Conservation (phyloP, 768 basidiomycete genomes). For the Tricholoma hemisulphureum region DNA sequence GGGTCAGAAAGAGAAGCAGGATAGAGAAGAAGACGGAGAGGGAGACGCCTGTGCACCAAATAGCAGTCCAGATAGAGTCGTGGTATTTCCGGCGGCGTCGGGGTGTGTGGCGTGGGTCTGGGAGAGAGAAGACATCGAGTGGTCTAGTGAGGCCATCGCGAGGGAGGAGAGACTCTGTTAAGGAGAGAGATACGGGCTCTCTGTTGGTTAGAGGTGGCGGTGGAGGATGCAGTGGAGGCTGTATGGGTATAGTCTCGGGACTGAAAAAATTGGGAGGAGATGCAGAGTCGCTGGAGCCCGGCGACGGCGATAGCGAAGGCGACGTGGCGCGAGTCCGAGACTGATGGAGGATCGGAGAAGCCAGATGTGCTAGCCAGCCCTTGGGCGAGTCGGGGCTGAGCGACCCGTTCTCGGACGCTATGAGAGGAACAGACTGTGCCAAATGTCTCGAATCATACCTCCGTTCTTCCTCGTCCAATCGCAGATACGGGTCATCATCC, state of each 20-base stretch:
- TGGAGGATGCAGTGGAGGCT: slow-evolving; percentile 37
- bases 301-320: slow-evolving; percentile 42
- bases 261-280: slow-evolving; percentile 45
- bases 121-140: slow-evolving; percentile 71
- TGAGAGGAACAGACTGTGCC: slow-evolving; percentile 38
- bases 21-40: slow-evolving; percentile 63
- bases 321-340: slow-evolving; percentile 34
- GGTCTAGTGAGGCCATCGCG: slow-evolving; percentile 65
- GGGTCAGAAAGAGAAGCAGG: slow-evolving; percentile 61
- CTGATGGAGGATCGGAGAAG: slow-evolving; percentile 56
- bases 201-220: slow-evolving; percentile 38
- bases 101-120: slow-evolving; percentile 70
- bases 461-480: slow-evolving; percentile 64
- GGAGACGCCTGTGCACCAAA: slow-evolving; percentile 60
- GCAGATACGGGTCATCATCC: slow-evolving; percentile 76
- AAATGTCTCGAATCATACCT: slow-evolving; percentile 29
- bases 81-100: slow-evolving; percentile 69
- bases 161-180: slow-evolving; percentile 80
- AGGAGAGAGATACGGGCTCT: slow-evolving; percentile 54
- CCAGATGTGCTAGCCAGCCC: slow-evolving; percentile 75
- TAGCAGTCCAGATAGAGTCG: slow-evolving; percentile 67
- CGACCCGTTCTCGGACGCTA: slow-evolving; percentile 32
- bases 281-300: slow-evolving; percentile 38
- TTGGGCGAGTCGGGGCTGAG: slow-evolving; percentile 39
- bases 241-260: slow-evolving; percentile 28